Conservation (phyloP, 2,329 filamentous ascomycete genomes). For the Diaporthe aspalathi region DNA sequence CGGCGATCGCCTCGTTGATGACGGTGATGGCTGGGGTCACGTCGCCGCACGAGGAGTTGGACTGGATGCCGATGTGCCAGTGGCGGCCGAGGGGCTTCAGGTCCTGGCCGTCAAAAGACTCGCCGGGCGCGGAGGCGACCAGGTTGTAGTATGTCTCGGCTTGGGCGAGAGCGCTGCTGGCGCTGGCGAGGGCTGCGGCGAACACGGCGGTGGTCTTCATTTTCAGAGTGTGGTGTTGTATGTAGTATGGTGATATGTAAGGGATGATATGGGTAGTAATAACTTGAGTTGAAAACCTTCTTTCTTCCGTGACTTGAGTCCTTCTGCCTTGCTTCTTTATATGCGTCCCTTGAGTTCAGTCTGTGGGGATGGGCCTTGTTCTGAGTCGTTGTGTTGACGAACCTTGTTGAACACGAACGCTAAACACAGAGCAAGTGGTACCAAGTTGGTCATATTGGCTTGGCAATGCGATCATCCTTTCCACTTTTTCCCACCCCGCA, state of each 20-base stretch:
- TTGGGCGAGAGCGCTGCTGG: slow-evolving; percentile 21
- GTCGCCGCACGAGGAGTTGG: slow-evolving; percentile 24
- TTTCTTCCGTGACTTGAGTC: neutral
- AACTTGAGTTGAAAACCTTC: too few species aligned
- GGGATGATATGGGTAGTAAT: neutral
- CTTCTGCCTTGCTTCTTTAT: slow-evolving; percentile 6
- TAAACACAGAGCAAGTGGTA: slow-evolving; percentile 10
- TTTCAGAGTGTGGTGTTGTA: neutral
- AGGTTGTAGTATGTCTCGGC: slow-evolving; percentile 11
- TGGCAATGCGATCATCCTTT: slow-evolving; percentile 18
- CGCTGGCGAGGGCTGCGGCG: slow-evolving; percentile 14
- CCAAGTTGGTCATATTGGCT: slow-evolving; percentile 5
- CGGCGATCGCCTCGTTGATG: slow-evolving; percentile 9
- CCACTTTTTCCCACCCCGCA: slow-evolving; percentile 23
- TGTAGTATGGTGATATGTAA: too few species aligned
- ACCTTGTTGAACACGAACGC: slow-evolving; percentile 21
- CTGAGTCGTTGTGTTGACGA: slow-evolving; percentile 16
- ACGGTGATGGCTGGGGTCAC: neutral
- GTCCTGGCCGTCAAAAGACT: slow-evolving; percentile 6
- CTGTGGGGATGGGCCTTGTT: slow-evolving; percentile 13
- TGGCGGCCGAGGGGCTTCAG: slow-evolving; percentile 16
- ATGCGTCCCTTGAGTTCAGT: neutral
- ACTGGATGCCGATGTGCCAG: slow-evolving; percentile 4
- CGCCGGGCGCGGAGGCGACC: slow-evolving; percentile 16
- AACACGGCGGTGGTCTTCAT: slow-evolving; percentile 12